phyloP scores from a whole-genome alignment of 768 basidiomycete species.

The Termitomyces sp. region DNA sequence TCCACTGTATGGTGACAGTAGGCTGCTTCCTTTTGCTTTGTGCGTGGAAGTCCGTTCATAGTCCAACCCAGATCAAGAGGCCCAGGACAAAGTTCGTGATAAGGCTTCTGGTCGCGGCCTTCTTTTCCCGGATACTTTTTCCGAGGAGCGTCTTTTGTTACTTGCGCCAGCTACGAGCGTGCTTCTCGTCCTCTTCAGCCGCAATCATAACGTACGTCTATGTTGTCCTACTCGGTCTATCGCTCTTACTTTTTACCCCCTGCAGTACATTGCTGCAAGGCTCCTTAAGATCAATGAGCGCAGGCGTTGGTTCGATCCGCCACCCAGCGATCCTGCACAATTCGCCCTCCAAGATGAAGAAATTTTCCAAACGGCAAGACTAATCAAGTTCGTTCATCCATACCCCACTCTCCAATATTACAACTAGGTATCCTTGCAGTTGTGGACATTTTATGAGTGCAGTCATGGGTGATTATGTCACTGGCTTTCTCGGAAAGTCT shows the following conservation, averaged over 20 bases:
- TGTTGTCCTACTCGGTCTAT: not conserved
- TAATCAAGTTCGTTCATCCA: constrained; percentile 35
- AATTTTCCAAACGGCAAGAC: constrained; percentile 49
- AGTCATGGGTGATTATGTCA: constrained; percentile 52
- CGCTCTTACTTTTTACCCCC: not conserved
- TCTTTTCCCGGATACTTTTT: constrained; percentile 47
- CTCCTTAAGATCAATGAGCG: constrained; percentile 54
- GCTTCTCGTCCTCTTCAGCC: constrained; percentile 47
- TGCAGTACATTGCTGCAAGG: constrained; percentile 42
- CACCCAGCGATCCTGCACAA: constrained; percentile 20
- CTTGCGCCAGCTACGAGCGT: constrained; percentile 49
- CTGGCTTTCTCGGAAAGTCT: constrained; percentile 47
- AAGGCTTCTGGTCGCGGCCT: constrained; percentile 41
- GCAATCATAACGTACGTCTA: constrained; percentile 50
- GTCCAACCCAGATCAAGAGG: constrained; percentile 23
- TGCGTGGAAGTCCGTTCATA: not conserved
- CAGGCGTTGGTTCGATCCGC: constrained; percentile 37
- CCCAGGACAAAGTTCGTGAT: constrained; percentile 39
- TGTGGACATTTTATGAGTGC: constrained; percentile 49
- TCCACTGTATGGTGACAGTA: constrained; percentile 47
- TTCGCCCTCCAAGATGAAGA: constrained; percentile 42
- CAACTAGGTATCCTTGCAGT: constrained; percentile 17
- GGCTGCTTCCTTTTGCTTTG: constrained; percentile 5
- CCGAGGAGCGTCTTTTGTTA: constrained; percentile 45
- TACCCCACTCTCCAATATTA: not conserved